Evolutionary conservation across 1,284 basidiomycete genomes (phyloP), one percentile per base, ranked within the genome.

Genomic region (Moniliella sp.): DNA sequence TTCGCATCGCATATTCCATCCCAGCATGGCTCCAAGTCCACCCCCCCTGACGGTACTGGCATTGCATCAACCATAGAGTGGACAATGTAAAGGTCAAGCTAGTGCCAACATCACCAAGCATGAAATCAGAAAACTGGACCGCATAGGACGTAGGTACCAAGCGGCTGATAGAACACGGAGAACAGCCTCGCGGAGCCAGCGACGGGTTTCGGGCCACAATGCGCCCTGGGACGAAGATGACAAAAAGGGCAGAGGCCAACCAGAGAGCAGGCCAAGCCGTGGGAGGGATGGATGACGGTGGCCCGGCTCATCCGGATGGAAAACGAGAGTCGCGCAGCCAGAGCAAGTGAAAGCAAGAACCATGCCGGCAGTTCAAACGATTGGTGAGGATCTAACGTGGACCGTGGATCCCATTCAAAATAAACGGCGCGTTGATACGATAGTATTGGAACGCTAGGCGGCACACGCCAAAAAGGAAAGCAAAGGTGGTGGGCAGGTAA

Each of bases 381-480:
- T 57, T 80, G 72, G 25, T 75, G 71, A 47, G 73, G 70, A 54
- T 91, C 81, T 32, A 88, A 65, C 23, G 69, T 71, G 17, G 75
- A 75, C 33, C 77, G 67, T 8, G 76, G 61, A 45, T 86, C 73
- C 37, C 46, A 57, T 31, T 58, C 56, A 93, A 86, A 32, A 93
- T 86, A 59, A 93, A 88, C 12, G 73, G 69, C 42, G 83, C 83
- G 57, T 88, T 91, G 52, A 91, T 81, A 27, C 78, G 67, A 3
- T 73, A 67, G 1, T 63, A 60, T 0, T 73, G 68, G 78, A 79
- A 93, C 0, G 76, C 76, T 11, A 74, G 49, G 7, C 93, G 48
- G 56, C 94, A 88, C 25, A 79, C 31, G 0, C 55, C 78, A 28
- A 93, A 72, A 0, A 91, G 64, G 18, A 86, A 50, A 0, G 72